Conservation (phyloP, 306 rosid genomes). For the Lathyrus tuberosus region DNA sequence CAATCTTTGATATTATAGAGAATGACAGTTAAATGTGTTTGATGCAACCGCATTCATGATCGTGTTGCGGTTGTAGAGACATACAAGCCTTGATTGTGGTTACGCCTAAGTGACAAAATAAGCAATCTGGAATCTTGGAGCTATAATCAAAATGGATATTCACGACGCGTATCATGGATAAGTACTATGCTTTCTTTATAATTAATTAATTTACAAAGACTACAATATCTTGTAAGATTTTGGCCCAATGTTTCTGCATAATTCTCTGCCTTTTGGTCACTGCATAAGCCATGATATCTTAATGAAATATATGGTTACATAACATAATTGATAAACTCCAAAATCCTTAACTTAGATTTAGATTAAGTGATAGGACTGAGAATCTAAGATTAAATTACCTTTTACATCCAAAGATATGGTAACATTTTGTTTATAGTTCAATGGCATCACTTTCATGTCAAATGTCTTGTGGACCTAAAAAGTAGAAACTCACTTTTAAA, state of each 20-base stretch:
- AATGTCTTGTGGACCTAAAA: slow-evolving; percentile 37
- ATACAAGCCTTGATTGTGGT: background rate
- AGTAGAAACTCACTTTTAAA: slow-evolving; percentile 24
- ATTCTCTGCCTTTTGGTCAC: slow-evolving; percentile 40
- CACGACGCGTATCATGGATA: slow-evolving; percentile 13
- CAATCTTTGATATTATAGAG: background rate
- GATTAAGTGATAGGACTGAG: slow-evolving; percentile 34
- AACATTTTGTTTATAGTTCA: slow-evolving; percentile 33
- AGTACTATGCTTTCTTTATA: slow-evolving; percentile 25
- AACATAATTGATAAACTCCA: slow-evolving; percentile 8
- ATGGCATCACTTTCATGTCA: slow-evolving; percentile 35
- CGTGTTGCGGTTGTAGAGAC: background rate
- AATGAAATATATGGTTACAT: slow-evolving; percentile 31
- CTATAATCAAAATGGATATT: slow-evolving; percentile 27
- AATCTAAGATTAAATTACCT: slow-evolving; percentile 28
- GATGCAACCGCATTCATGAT: background rate
- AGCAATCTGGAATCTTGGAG: slow-evolving; percentile 26
- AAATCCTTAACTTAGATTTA: background rate
- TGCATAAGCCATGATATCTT: slow-evolving; percentile 31
- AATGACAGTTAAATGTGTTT: background rate
- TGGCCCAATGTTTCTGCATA: slow-evolving; percentile 42
- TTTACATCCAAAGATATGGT: slow-evolving; percentile 33
- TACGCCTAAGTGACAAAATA: slow-evolving; percentile 20
- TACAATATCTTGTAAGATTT: slow-evolving; percentile 46
- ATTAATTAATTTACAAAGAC: slow-evolving; percentile 15